Conservation (phyloP, 2,329 filamentous ascomycete species). For the Orbilia oligospora region DNA sequence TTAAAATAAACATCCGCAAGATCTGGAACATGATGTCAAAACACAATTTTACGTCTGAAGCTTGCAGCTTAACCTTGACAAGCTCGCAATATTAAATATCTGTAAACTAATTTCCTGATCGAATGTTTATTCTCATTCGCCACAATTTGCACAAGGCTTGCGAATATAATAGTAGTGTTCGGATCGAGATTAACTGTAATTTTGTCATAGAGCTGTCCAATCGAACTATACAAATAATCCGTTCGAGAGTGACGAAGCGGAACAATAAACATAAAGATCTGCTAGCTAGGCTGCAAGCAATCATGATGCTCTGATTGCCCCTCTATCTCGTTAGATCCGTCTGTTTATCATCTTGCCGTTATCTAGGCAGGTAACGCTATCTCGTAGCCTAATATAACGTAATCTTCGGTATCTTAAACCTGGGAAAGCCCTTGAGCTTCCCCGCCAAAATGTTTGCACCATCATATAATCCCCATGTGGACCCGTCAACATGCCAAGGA, state of each 20-base stretch:
- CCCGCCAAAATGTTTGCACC: slow-evolving; percentile 1
- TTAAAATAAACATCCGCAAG: slow-evolving; percentile 17
- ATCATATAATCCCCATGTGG: not conserved
- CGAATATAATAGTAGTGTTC: not conserved
- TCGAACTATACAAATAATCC: slow-evolving; percentile 14
- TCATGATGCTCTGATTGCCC: not conserved
- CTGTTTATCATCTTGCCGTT: not conserved
- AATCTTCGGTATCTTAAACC: not conserved
- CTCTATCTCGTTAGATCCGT: not conserved
- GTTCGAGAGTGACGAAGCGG: slow-evolving; percentile 17
- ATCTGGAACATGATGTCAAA: slow-evolving; percentile 19
- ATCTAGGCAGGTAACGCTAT: not conserved
- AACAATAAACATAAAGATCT: slow-evolving; percentile 22
- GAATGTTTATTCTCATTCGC: slow-evolving; percentile 1
- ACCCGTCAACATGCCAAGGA: not conserved
- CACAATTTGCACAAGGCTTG: not conserved
- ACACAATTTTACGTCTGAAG: not conserved
- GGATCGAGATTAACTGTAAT: slow-evolving; percentile 4
- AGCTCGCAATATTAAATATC: slow-evolving; percentile 13
- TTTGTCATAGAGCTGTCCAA: slow-evolving; percentile 9
- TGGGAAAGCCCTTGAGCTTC: not conserved
- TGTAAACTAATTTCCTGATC: slow-evolving; percentile 10
- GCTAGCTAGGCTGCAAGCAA: slow-evolving; percentile 13
- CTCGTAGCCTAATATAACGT: slow-evolving; percentile 12
- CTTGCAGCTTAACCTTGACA: slow-evolving; percentile 4